Base-by-base conservation (phyloP, 1,284 basidiomycete species). In the Fistulinella cinereoalba region DNA sequence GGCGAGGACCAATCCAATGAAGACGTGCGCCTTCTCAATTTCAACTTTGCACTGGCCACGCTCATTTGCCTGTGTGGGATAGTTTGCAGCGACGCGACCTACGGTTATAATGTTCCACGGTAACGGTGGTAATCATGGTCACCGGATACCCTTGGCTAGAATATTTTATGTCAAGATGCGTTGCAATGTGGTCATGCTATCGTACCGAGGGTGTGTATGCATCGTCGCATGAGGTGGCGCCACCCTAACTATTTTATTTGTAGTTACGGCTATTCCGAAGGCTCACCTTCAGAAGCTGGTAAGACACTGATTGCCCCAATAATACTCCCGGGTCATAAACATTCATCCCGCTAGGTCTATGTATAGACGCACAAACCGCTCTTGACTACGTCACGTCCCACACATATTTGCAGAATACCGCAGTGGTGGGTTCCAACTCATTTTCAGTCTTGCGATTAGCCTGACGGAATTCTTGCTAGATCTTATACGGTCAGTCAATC, bases 401-500 rank as follows among this genome's bases (percentile, higher is more conserved):
- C 64, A 80, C 85, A 0, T 61, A 74, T 8, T 75, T 97, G 11
- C 77, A 80, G 25, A 70, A 76, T 44, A 88, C 90, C 1, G 76
- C 79, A 13, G 75, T 92, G 41, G 83, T 92, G 53, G 44, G 76
- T 41, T 44, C 19, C 24, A 34, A 21, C 27, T 8, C 3, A 9
- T 16, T 37, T 4, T 18, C 10, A 2, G 28, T 24, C 3, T 23
- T 33, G 9, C 18, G 9, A 21, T 11, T n/a, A 27, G 15, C 31
- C 52, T 33, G 31, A 56, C 46, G 23, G 52, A 52, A 41, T 37
- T 36, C 61, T 63, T 44, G 52, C 21, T 48, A 86, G 84, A 72
- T 92, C 37, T 67, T 95, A 0, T 98, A 93, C 58, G 95, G 96
- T 1, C 96, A 98, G 67, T 94, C 90, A 7, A 92, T 99, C 24